phyloP scores from a whole-genome alignment of 306 rosid genomes.

The Cicer chorassanicum region DNA sequence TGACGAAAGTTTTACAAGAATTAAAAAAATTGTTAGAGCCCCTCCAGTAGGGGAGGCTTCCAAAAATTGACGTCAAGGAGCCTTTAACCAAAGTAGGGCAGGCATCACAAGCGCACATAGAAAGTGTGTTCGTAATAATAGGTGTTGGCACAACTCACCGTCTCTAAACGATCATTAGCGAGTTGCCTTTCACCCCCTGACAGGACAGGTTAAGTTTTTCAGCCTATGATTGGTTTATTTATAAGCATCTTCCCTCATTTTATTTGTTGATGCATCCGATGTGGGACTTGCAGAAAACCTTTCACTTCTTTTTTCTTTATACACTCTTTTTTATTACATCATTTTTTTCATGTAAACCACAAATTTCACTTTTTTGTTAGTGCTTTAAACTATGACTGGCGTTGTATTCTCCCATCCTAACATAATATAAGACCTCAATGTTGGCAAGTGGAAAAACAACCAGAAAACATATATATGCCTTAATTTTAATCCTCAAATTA shows the following conservation, averaged over 20 bases:
- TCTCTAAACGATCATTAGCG: slow-evolving; percentile 75
- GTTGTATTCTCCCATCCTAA: too few species aligned
- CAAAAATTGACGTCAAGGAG: slow-evolving; percentile 74
- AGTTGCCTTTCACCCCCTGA: slow-evolving; percentile 79
- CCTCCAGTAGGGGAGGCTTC: slow-evolving; percentile 46
- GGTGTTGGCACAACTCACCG: slow-evolving; percentile 82
- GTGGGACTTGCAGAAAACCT: slow-evolving; percentile 43
- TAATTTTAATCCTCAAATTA: too few species aligned
- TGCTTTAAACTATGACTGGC: too few species aligned
- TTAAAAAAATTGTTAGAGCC: slow-evolving; percentile 24
- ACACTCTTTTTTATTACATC: too few species aligned
- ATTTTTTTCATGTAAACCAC: too few species aligned
- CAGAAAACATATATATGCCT: too few species aligned
- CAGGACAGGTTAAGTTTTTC: not conserved
- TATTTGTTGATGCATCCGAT: not conserved
- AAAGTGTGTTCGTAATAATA: slow-evolving; percentile 50
- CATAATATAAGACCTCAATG: too few species aligned
- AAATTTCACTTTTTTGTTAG: too few species aligned
- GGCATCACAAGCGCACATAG: slow-evolving; percentile 39
- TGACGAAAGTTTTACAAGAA: too few species aligned
- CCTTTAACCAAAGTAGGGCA: slow-evolving; percentile 61
- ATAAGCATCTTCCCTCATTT: not conserved
- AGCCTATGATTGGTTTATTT: fast-evolving
- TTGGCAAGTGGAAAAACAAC: too few species aligned
- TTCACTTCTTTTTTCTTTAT: too few species aligned